These are phyloP conservation scores for Fusarium buxicola DNA, from an alignment of 2,329 filamentous ascomycete species.

Conservation along the genomic window DNA sequence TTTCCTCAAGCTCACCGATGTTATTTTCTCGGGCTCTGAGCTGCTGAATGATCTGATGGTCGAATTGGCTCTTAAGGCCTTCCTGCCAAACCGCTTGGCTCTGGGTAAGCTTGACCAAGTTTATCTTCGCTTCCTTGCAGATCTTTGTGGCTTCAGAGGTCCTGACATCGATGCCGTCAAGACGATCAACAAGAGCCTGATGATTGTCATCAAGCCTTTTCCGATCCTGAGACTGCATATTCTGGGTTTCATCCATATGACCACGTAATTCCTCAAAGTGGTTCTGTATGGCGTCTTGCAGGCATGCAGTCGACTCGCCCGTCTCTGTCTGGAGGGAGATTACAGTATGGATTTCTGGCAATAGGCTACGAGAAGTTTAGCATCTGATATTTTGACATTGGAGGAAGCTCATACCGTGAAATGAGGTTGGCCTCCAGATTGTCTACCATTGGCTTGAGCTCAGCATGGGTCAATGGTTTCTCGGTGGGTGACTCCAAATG, in stretches of 20 bases:
- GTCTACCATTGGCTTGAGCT: slow-evolving; percentile 18
- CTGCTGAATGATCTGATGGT: slow-evolving; percentile 28
- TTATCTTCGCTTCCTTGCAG: slow-evolving; percentile 31
- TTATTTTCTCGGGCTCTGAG: slow-evolving; percentile 36
- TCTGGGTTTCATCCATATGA: slow-evolving; percentile 2
- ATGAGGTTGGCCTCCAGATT: slow-evolving; percentile 33
- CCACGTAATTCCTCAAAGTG: slow-evolving; percentile 23
- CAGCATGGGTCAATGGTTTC: neutral
- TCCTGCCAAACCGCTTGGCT: slow-evolving; percentile 13
- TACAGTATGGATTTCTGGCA: slow-evolving; percentile 27
- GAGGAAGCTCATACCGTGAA: slow-evolving; percentile 23
- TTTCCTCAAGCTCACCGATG: slow-evolving; percentile 39
- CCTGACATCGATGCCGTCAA: slow-evolving; percentile 19
- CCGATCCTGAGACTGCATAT: slow-evolving; percentile 2
- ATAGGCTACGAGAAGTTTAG: slow-evolving; percentile 20
- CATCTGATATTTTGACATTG: neutral
- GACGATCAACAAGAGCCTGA: slow-evolving; percentile 9
- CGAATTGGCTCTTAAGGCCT: slow-evolving; percentile 13
- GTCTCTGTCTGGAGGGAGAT: slow-evolving; percentile 19
- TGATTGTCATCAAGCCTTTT: slow-evolving; percentile 2
- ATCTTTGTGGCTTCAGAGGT: slow-evolving; percentile 18
- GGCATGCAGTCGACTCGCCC: slow-evolving; percentile 13
- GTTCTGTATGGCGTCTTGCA: slow-evolving; percentile 6
- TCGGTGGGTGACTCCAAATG: slow-evolving; percentile 6
- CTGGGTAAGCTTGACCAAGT: slow-evolving; percentile 21